Evolutionary conservation across 2,329 filamentous ascomycete species (phyloP), one percentile per base, ranked within the genome.

Genomic region (Pyrenophora graminea): DNA sequence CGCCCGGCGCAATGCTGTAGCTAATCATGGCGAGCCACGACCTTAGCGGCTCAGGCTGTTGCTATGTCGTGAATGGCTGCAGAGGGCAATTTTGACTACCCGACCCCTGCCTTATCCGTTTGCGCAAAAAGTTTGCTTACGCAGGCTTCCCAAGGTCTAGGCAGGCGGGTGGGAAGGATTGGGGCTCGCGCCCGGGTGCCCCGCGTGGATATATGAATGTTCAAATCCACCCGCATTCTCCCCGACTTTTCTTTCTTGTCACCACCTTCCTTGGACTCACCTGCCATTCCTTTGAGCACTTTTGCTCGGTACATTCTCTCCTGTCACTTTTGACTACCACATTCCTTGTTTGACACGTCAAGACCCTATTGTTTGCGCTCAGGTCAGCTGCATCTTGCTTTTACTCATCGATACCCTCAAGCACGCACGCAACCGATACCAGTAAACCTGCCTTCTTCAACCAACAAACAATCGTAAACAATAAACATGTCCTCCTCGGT

Each of bases 401-500:
- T 49, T 41, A 45, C 44, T 45, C 39, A 48, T 44, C 45, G 21
- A 49, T 45, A 53, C 40, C 36, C 27, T 40, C 45, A 44, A 49
- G 44, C 40, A 53, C 36, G 39, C 40, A 40, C 39, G 19, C 43
- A 30, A 45, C 8, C 23, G 23, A 25, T 25, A 25, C 23, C 23
- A 30, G 27, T 30, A 30, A 30, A 30, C 27, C 27, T 30, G 27
- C 27, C 9, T 13, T 23, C 3, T 5, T 31, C 23, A 23, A 48
- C 13, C 15, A 30, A 34, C 27, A 39, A 47, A n/a, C 43, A 38
- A 38, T 25, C 23, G 3, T 42, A 32, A 55, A 63, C 66, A 21
- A 55, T 64, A 67, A 64, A 62, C 36, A 71, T 71, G 68, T 68
- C 68, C 55, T 55, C 67, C 56, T 63, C 63, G 50, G 68, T 69